Percentiles rank a stretch among this genome's conserved stretches.
These are phyloP conservation scores for Pythium folliculosum DNA, from an alignment of 352 stramenopile genomes.

Conservation along the genomic window DNA sequence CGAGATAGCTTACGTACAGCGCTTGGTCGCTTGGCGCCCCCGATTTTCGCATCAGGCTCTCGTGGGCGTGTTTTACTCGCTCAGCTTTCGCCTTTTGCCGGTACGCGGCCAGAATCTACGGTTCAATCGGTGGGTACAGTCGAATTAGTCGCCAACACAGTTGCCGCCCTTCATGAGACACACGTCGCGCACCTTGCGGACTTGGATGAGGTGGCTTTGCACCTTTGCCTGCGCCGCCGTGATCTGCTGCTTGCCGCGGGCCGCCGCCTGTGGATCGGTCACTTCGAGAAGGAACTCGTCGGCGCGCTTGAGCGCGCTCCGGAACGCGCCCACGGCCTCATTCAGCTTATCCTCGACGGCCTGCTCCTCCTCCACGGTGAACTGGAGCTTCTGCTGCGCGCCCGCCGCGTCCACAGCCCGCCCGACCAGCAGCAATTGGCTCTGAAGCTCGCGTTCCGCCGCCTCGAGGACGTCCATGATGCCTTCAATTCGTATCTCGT, in stretches of 20 bases:
- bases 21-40: conserved; percentile 14
- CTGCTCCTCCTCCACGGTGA: conserved; percentile 63
- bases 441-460: conserved; percentile 47
- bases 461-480: conserved; percentile 46
- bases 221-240: conserved; percentile 36
- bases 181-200: conserved; percentile 48
- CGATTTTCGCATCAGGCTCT: conserved; percentile 45
- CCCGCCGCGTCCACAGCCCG: conserved; percentile 38
- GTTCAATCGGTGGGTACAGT: background rate
- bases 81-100: conserved; percentile 61
- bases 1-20: conserved; percentile 23
- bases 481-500: background rate
- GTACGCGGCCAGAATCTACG: conserved; percentile 58
- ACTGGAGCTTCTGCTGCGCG: conserved; percentile 39
- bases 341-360: conserved; percentile 58
- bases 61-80: conserved; percentile 52
- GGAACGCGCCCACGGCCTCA: conserved; percentile 40
- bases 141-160: background rate
- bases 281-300: conserved; percentile 56
- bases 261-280: conserved; percentile 31
- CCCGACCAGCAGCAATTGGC: conserved; percentile 45
- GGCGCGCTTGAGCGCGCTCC: conserved; percentile 36
- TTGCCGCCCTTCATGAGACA: background rate
- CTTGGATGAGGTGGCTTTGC: conserved; percentile 36
- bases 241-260: conserved; percentile 30